Evolutionary conservation across 108 stramenopile genomes (phyloP), one percentile per base, ranked within the genome.

Genomic region (Thalassiosira profunda): DNA sequence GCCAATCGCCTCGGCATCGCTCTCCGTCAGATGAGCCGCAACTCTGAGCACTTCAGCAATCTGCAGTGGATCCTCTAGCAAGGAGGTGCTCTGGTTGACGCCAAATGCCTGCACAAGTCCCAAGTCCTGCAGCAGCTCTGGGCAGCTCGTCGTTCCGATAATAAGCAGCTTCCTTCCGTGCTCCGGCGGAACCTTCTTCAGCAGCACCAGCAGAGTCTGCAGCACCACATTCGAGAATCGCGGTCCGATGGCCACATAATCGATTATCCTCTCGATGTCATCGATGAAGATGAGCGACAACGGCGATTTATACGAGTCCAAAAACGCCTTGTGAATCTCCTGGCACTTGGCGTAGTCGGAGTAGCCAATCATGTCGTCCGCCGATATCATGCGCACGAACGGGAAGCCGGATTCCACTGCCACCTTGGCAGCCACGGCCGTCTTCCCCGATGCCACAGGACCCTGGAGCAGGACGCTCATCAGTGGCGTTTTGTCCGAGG

Each of bases 211-310:
- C 12, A 99, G 81, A 0, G 98, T 97, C 79, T 99, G 99, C 23
- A 99, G 82, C 24, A 99, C 98, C 9, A 90, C 78, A 81, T 99
- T 99, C 52, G 88, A 91, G 68, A 99, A 99, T 17, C 98, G 92
- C 1, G 97, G 97, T 28, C 99, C 99, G 36, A 98, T 96, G 15
- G 90, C 89, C 5, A 94, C 93, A 74, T 98, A 99, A 49, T 99
- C 99, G 71, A 99, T 98, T 45, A 99, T 73, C 20, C 99, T 88
- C 74, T 99, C 99, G 68, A 99, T 85, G 77, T 99, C 98, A 70
- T 99, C 99, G 49, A 99, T 84, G 40, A 99, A 82, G 58, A 99
- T 98, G 21, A 99, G 76, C 5, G 97, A 97, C 47, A 98, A 76
- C 3, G 97, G 97, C 25, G 92, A 94, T 74, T 97, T 97, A 89